Evolutionary conservation across 345 rosid genomes (phyloP).

Genomic region (Chamaenerion angustifolium): DNA sequence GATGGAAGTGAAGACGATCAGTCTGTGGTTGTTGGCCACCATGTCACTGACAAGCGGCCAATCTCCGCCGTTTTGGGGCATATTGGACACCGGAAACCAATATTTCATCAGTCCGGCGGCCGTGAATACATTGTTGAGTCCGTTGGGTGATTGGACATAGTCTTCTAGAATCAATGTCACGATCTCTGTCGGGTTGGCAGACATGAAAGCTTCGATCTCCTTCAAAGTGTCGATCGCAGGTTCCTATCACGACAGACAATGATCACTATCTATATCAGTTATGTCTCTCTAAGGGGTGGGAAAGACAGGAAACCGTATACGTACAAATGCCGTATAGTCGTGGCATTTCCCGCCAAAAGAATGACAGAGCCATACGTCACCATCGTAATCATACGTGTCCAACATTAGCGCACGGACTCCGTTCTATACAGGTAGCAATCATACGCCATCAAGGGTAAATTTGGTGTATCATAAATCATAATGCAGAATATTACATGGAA

Average conservation of each 20-base stretch:
- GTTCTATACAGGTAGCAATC: constrained; percentile 18
- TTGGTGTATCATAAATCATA: too few relatives aligned
- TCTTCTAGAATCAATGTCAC: constrained; percentile 59
- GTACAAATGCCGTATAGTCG: constrained; percentile 51
- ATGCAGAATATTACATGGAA: too few relatives aligned
- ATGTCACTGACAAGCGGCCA: constrained; percentile 62
- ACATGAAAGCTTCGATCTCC: constrained; percentile 51
- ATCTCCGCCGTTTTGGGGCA: constrained; percentile 48
- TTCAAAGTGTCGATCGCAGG: constrained; percentile 42
- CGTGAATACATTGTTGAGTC: constrained; percentile 39
- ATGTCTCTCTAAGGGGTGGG: too few relatives aligned
- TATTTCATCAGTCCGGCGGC: constrained; percentile 53
- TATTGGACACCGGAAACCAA: constrained; percentile 41
- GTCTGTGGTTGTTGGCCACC: constrained; percentile 42
- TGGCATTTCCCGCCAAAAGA: constrained; percentile 44
- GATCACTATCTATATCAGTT: too few relatives aligned
- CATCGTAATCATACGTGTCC: constrained; percentile 53
- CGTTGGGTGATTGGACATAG: constrained; percentile 39
- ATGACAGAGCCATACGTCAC: constrained; percentile 64
- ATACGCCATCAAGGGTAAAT: too few relatives aligned
- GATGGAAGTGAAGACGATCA: constrained; percentile 46
- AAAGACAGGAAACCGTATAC: constrained; percentile 2
- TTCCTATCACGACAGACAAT: too few relatives aligned
- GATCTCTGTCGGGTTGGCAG: constrained; percentile 39
- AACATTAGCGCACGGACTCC: constrained; percentile 62